These are phyloP conservation scores for Olyra latifolia DNA, from an alignment of 176 grass and related monocot species.

Conservation along the genomic window DNA sequence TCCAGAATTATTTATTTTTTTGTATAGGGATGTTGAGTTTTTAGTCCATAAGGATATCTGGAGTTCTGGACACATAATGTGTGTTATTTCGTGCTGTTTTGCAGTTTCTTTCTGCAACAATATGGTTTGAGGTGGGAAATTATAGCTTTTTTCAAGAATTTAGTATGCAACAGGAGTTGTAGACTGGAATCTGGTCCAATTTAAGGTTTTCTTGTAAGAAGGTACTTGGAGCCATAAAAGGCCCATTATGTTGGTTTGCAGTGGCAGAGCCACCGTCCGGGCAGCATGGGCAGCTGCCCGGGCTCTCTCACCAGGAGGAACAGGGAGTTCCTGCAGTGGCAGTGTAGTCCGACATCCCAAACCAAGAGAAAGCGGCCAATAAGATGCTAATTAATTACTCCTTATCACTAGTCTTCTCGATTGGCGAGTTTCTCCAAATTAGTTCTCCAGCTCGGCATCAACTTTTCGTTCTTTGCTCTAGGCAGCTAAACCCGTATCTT, in stretches of 20 bases:
- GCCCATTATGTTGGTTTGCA: neutral
- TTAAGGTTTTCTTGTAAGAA: neutral
- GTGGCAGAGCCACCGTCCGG: too few species aligned
- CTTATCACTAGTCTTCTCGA: too few species aligned
- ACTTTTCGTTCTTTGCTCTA: too few species aligned
- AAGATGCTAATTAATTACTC: too few species aligned
- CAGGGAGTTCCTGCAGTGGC: too few species aligned
- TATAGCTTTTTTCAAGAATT: neutral
- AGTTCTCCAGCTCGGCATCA: too few species aligned
- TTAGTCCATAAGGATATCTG: neutral
- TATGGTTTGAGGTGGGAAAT: conserved; percentile 2
- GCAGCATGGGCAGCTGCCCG: too few species aligned
- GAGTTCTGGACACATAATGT: neutral
- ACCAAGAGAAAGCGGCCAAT: too few species aligned
- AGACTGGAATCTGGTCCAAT: neutral
- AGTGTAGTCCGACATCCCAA: too few species aligned
- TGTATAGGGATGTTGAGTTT: neutral
- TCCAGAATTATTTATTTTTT: neutral
- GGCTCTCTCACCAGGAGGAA: too few species aligned
- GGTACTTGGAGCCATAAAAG: neutral
- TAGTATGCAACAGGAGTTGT: neutral
- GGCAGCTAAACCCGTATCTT: too few species aligned
- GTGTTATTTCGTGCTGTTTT: neutral
- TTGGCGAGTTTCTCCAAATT: too few species aligned
- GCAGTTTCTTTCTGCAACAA: neutral